Conservation (phyloP, 164 flowering plant species). For the Pachysandra terminalis region DNA sequence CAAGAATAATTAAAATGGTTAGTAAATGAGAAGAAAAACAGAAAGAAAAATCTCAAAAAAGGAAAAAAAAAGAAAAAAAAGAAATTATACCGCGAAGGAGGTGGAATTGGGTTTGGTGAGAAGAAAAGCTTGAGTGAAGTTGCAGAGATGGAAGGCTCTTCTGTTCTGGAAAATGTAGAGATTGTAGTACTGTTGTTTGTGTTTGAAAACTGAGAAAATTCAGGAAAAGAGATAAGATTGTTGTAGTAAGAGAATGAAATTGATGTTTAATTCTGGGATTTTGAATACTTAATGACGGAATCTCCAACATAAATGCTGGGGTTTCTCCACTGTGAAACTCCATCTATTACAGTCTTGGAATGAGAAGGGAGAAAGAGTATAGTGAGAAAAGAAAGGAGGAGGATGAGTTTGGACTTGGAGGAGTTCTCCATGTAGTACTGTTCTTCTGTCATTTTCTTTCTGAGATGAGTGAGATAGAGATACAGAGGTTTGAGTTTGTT, state of each 20-base stretch:
- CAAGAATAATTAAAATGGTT: neutral
- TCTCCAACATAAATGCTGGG: constrained; percentile 73
- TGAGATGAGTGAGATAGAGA: constrained; percentile 1
- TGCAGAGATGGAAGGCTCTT: constrained; percentile 64
- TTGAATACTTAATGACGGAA: constrained; percentile 56
- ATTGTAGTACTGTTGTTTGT: constrained; percentile 48
- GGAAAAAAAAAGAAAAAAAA: constrained; percentile 4
- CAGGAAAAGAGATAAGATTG: neutral
- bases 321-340: constrained; percentile 59
- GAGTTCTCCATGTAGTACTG: constrained; percentile 20
- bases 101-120: constrained; percentile 57
- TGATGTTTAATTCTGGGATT: neutral
- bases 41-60: neutral
- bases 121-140: constrained; percentile 75
- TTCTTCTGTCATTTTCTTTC: neutral
- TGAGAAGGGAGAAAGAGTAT: constrained; percentile 27
- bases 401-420: constrained; percentile 20
- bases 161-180: constrained; percentile 80
- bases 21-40: neutral
- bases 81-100: constrained; percentile 52
- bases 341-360: constrained; percentile 62
- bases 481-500: too few species aligned
- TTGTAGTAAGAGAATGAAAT: neutral
- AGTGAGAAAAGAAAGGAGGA: constrained; percentile 18
- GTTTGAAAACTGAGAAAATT: constrained; percentile 56